These are phyloP conservation scores for Neurospora sp. DNA, from an alignment of 2,329 filamentous ascomycete species.

Conservation along the genomic window DNA sequence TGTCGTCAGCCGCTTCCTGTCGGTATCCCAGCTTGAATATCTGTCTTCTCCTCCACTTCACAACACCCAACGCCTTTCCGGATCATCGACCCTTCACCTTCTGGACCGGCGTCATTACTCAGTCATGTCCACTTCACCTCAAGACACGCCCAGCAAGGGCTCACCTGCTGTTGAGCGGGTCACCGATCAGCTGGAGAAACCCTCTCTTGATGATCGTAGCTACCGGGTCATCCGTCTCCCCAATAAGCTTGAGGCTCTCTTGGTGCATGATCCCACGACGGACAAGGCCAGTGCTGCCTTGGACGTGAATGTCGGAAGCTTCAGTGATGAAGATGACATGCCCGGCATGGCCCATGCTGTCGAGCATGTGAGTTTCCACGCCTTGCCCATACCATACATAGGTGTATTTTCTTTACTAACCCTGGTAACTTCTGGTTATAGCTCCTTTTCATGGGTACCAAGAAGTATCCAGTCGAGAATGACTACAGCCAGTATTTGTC, in stretches of 20 bases:
- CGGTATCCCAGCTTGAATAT: background rate
- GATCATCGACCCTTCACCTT: background rate
- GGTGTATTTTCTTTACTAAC: constrained; percentile 1
- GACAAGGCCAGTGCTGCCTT: constrained; percentile 95
- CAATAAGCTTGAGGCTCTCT: constrained; percentile 80
- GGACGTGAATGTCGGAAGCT: constrained; percentile 93
- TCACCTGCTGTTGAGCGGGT: constrained; percentile 31
- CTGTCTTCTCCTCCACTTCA: background rate
- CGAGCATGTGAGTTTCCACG: constrained; percentile 55
- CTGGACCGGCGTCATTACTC: constrained; percentile 1
- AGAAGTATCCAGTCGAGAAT: constrained; percentile 95
- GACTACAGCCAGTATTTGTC: constrained; percentile 91
- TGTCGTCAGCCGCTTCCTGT: background rate
- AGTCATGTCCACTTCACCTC: constrained; percentile 12
- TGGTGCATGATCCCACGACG: constrained; percentile 89
- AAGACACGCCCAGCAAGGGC: constrained; percentile 18
- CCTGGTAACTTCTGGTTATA: constrained; percentile 18
- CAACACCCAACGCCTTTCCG: constrained; percentile 6
- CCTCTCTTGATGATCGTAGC: constrained; percentile 71
- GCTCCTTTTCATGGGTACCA: constrained; percentile 95
- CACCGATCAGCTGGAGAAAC: constrained; percentile 69
- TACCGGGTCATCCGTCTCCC: constrained; percentile 79
- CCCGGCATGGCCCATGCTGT: constrained; percentile 93
- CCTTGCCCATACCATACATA: background rate
- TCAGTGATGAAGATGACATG: constrained; percentile 84